Percentiles rank a stretch among this genome's conserved stretches.
phyloP scores from a whole-genome alignment of 495 filamentous ascomycete species.

The Neurospora sp. region DNA sequence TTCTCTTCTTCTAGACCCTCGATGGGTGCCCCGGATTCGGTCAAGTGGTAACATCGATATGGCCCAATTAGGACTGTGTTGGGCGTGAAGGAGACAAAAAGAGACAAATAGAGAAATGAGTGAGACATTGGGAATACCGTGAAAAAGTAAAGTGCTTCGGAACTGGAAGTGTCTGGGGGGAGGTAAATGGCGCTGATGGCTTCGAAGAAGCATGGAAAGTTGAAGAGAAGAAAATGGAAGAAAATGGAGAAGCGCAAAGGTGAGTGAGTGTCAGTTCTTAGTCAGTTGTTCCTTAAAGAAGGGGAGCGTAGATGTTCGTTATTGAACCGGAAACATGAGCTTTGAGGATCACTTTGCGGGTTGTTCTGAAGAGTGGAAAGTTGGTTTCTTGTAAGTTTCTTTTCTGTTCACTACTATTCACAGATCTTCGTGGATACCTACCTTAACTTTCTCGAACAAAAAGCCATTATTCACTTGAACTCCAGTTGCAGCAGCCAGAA shows the following conservation, averaged over 20 bases:
- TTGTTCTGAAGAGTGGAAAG: neutral
- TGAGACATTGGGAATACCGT: neutral
- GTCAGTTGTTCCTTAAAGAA: neutral
- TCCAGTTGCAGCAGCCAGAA: neutral
- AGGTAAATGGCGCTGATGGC: neutral
- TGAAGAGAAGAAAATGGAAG: neutral
- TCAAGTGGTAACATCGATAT: neutral
- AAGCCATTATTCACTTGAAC: no score
- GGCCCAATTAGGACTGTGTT: neutral
- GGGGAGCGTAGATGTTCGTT: neutral
- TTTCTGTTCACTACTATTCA: neutral
- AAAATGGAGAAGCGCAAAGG: neutral
- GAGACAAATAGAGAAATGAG: neutral
- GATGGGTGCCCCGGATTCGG: neutral
- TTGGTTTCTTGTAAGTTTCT: neutral
- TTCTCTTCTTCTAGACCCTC: neutral
- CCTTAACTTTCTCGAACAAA: no score
- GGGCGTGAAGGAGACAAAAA: neutral
- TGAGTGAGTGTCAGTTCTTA: neutral
- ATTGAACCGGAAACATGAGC: neutral
- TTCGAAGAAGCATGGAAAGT: neutral
- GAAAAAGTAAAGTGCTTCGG: neutral
- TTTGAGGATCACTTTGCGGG: neutral
- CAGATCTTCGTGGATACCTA: neutral
- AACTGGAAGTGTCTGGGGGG: neutral